Percentiles rank a stretch among this genome's conserved stretches.
Conservation (phyloP, 2,329 filamentous ascomycete species). For the Fusarium sp. region DNA sequence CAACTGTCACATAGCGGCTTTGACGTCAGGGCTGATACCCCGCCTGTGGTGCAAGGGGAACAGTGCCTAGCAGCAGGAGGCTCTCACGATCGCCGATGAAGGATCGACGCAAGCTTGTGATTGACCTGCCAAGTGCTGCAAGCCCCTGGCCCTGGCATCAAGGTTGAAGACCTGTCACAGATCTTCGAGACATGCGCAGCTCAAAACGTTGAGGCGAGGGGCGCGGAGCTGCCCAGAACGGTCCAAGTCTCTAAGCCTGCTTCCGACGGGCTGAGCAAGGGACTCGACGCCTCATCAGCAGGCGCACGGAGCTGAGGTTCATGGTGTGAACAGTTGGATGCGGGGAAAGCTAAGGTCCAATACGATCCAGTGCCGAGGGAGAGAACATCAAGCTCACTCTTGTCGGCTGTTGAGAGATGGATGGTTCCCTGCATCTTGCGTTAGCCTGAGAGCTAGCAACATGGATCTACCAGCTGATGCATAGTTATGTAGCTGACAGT, state of each 20-base stretch:
- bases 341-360: background rate
- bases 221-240: conserved; percentile 7
- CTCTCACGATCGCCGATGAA: conserved; percentile 23
- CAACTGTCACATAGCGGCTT: conserved; percentile 5
- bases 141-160: conserved; percentile 20
- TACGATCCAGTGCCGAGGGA: conserved; percentile 11
- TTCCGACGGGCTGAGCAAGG: conserved; percentile 22
- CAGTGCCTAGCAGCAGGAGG: background rate
- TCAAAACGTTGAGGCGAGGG: conserved; percentile 23
- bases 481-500: background rate
- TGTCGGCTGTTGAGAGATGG: background rate
- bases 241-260: background rate
- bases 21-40: conserved; percentile 22
- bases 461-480: background rate
- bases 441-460: background rate
- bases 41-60: background rate
- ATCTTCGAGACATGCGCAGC: conserved; percentile 25
- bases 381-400: background rate
- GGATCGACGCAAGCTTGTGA: conserved; percentile 2
- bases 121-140: conserved; percentile 10
- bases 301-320: conserved; percentile 4
- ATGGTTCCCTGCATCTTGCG: conserved; percentile 25
- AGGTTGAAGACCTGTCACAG: conserved; percentile 15
- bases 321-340: background rate
- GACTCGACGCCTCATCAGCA: background rate